A percentile compares a stretch with the other conserved stretches of the same genome.
Evolutionary conservation across 345 rosid genomes (phyloP).

Genomic region (Populus euphratica): DNA sequence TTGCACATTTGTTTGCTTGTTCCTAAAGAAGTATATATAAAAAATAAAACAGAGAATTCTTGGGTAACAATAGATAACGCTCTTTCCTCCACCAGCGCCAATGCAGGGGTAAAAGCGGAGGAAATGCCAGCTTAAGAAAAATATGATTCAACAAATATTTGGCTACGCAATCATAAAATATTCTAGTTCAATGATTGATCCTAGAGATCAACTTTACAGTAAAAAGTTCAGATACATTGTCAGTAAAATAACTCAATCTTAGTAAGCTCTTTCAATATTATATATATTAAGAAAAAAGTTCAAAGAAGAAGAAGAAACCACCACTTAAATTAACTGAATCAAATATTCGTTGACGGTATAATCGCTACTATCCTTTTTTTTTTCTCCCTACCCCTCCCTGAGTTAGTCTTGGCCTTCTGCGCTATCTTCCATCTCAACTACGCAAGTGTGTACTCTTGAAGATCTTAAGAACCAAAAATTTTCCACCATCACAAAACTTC

Average conservation of each 20-base stretch:
- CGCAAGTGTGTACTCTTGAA: not conserved
- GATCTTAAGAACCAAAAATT: not conserved
- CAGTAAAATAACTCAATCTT: constrained; percentile 11
- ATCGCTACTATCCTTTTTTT: not conserved
- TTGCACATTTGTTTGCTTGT: not conserved
- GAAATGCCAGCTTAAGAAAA: not conserved
- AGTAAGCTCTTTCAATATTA: not conserved
- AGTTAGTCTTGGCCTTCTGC: not conserved
- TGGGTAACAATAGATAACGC: not conserved
- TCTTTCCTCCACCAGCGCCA: not conserved
- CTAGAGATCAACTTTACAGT: constrained; percentile 30
- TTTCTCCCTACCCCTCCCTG: constrained; percentile 7
- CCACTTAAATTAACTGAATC: constrained; percentile 11
- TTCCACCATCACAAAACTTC: constrained; percentile 6
- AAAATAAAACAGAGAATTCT: not conserved
- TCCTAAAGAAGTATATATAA: not conserved
- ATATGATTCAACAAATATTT: constrained; percentile 18
- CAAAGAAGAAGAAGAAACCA: not conserved
- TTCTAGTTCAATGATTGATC: constrained; percentile 2
- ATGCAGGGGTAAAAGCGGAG: not conserved
- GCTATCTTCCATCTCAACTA: not conserved
- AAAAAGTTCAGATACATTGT: constrained; percentile 17
- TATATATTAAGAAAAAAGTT: not conserved
- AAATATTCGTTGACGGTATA: not conserved
- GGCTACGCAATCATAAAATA: constrained; percentile 18